phyloP scores from a whole-genome alignment of 495 filamentous ascomycete genomes.

The Penicillium taxi region DNA sequence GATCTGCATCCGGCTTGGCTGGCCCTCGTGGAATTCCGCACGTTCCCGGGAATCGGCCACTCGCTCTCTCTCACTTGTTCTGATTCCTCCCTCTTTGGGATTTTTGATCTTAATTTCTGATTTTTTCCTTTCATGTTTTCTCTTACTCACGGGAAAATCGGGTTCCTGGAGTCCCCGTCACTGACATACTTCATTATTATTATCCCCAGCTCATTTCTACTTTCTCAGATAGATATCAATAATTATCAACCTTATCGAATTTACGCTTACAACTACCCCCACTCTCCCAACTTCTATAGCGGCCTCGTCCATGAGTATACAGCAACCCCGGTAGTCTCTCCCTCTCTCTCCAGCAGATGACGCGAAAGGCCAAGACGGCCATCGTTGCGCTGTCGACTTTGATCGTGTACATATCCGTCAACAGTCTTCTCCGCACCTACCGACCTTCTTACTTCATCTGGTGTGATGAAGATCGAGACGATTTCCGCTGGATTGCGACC shows the following conservation, averaged over 20 bases:
- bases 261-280: too few relatives aligned
- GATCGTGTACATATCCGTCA: constrained; percentile 41
- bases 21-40: constrained; percentile 18
- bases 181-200: too few relatives aligned
- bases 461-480: constrained; percentile 46
- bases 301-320: constrained; percentile 12
- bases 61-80: constrained; percentile 11
- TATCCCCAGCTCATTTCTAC: too few relatives aligned
- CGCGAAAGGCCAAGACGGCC: constrained; percentile 30
- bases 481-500: constrained; percentile 61
- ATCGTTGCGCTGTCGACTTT: constrained; percentile 36
- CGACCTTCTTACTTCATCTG: constrained; percentile 31
- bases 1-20: constrained; percentile 15
- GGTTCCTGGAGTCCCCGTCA: too few relatives aligned
- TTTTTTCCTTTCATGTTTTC: constrained; percentile 2
- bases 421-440: constrained; percentile 29
- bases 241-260: too few relatives aligned
- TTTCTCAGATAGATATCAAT: too few relatives aligned
- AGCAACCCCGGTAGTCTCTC: constrained; percentile 12
- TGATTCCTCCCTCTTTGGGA: constrained; percentile 2
- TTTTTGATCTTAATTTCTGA: constrained; percentile 1
- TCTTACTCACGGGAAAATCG: constrained; percentile 10
- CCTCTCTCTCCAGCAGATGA: constrained; percentile 33
- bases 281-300: too few relatives aligned
- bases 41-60: too few relatives aligned